Conservation (phyloP, 306 rosid species). For the Abrus precatorius region DNA sequence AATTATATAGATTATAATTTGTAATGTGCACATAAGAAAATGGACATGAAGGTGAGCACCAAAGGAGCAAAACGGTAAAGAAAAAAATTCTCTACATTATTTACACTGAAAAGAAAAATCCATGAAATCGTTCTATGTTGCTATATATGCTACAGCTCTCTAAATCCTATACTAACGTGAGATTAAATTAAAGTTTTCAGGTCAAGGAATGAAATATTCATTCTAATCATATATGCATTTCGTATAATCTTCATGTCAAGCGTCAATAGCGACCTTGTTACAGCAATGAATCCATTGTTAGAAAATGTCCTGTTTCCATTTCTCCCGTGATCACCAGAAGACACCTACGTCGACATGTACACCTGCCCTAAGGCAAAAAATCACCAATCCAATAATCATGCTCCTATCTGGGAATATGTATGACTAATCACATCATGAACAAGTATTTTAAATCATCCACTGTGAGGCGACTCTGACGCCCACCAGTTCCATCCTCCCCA, state of each 20-base stretch:
- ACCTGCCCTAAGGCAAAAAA: constrained; percentile 44
- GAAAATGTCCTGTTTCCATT: constrained; percentile 45
- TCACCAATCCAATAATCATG: constrained; percentile 39
- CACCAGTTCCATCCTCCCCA: constrained; percentile 92
- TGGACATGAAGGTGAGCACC: constrained; percentile 2
- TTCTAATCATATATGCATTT: constrained; percentile 50
- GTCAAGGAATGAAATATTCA: constrained; percentile 52
- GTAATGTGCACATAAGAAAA: not conserved
- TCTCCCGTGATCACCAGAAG: constrained; percentile 53
- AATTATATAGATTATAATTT: not conserved
- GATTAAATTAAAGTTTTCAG: constrained; percentile 48
- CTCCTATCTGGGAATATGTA: constrained; percentile 41
- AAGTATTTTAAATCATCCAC: constrained; percentile 94
- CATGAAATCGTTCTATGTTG: constrained; percentile 39
- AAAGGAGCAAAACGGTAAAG: not conserved
- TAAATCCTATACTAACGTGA: constrained; percentile 61
- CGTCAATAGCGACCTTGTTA: constrained; percentile 46
- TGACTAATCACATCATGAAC: constrained; percentile 89
- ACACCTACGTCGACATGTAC: constrained; percentile 36
- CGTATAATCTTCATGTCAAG: constrained; percentile 52
- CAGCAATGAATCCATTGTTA: constrained; percentile 55
- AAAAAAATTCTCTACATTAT: constrained; percentile 41
- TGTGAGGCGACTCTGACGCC: constrained; percentile 88
- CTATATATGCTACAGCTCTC: constrained; percentile 55
- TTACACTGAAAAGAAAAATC: constrained; percentile 53